Evolutionary conservation across 805 yeast genomes (phyloP).

Genomic region (Wickerhamomyces xylosicus): DNA sequence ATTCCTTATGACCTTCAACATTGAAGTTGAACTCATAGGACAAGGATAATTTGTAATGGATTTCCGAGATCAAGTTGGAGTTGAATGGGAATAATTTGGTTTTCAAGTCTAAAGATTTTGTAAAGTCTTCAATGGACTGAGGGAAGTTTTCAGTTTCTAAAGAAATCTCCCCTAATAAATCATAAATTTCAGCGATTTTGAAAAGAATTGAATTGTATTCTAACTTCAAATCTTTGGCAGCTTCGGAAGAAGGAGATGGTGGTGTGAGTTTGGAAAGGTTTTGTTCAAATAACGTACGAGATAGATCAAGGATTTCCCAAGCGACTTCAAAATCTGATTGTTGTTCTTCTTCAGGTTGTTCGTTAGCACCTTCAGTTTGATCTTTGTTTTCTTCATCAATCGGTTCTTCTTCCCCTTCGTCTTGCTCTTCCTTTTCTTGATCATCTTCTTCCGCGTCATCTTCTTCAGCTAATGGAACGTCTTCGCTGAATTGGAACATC

Average conservation of each 20-base stretch:
- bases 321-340: constrained; percentile 79
- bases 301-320: constrained; percentile 76
- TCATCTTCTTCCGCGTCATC: constrained; percentile 1
- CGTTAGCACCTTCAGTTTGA: not conserved
- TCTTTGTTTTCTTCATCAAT: not conserved
- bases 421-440: not conserved
- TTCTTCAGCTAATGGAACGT: constrained; percentile 27
- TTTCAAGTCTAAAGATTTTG: constrained; percentile 44
- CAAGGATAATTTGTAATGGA: constrained; percentile 70
- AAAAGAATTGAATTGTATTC: constrained; percentile 24
- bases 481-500: constrained; percentile 26
- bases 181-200: constrained; percentile 65
- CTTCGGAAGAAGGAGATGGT: constrained; percentile 3
- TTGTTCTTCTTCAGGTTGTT: constrained; percentile 19
- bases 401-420: not conserved
- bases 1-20: constrained; percentile 31
- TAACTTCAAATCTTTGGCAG: constrained; percentile 12
- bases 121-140: constrained; percentile 67
- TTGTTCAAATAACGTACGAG: constrained; percentile 53
- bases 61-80: constrained; percentile 59
- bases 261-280: constrained; percentile 6
- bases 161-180: constrained; percentile 80
- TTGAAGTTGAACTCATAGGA: constrained; percentile 68
- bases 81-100: constrained; percentile 35
- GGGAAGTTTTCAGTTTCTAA: constrained; percentile 81